phyloP scores from a whole-genome alignment of 1,139 yeast genomes.

The Kodamaea alishanica region DNA sequence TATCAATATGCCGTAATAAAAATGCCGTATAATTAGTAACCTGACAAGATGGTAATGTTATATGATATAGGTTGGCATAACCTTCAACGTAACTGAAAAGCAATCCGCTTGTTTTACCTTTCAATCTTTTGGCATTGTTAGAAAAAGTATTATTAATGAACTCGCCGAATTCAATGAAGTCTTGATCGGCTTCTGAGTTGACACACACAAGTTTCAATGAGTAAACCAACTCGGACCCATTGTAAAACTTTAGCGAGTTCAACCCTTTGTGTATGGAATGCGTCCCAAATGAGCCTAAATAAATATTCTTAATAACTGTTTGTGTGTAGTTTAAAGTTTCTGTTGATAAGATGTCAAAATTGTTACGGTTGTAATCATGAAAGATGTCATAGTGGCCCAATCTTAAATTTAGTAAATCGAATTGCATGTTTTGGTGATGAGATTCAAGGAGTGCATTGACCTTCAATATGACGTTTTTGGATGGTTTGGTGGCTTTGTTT shows the following conservation, averaged over 20 bases:
- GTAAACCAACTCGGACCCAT: background rate
- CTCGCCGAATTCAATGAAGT: constrained; percentile 4
- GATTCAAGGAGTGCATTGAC: background rate
- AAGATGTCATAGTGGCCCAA: constrained; percentile 3
- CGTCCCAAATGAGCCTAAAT: constrained; percentile 3
- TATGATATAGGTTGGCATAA: too few species aligned
- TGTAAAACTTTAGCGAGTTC: constrained; percentile 4
- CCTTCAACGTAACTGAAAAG: too few species aligned
- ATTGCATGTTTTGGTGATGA: too few species aligned
- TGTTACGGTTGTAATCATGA: background rate
- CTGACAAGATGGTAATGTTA: too few species aligned
- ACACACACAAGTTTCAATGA: background rate
- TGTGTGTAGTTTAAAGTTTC: background rate
- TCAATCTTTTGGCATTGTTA: too few species aligned
- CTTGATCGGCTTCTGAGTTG: constrained; percentile 2
- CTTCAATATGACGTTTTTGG: constrained; percentile 2
- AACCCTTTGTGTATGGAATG: constrained; percentile 6
- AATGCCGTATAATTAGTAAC: too few species aligned
- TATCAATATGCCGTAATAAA: too few species aligned
- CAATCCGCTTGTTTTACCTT: too few species aligned
- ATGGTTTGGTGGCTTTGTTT: background rate
- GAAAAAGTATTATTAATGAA: background rate
- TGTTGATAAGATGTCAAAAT: background rate
- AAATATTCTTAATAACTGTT: constrained; percentile 3
- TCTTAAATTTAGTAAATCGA: background rate